Percentiles rank a stretch among this genome's conserved stretches.
phyloP scores from a whole-genome alignment of 495 filamentous ascomycete genomes.

The Hypoxylon intermedium region DNA sequence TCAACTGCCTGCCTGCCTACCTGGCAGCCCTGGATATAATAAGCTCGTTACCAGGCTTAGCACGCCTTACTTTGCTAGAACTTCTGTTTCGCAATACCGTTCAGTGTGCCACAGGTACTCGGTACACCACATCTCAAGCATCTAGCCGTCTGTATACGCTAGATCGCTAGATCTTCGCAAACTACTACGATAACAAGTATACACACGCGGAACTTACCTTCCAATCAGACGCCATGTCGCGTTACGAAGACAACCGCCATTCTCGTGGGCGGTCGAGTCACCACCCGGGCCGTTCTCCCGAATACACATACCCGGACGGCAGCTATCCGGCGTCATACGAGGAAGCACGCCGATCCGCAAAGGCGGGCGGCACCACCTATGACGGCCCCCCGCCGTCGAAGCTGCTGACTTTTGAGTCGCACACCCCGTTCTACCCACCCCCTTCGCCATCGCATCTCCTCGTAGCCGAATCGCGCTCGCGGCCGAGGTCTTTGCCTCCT shows the following conservation, averaged over 20 bases:
- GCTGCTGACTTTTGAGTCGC: conserved; percentile 39
- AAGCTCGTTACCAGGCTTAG: conserved; percentile 5
- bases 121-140: conserved; percentile 3
- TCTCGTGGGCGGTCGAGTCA: conserved; percentile 26
- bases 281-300: conserved; percentile 18
- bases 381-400: conserved; percentile 20
- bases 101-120: conserved; percentile 3
- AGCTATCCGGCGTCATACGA: conserved; percentile 23
- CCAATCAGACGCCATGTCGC: conserved; percentile 35
- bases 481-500: conserved; percentile 36
- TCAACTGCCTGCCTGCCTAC: too few species aligned
- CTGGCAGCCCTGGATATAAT: conserved; percentile 13
- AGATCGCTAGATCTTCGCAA: neutral
- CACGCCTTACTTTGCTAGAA: neutral
- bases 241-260: conserved; percentile 34
- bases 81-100: conserved; percentile 15
- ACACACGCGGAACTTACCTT: conserved; percentile 6
- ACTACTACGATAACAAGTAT: conserved; percentile 4
- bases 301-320: conserved; percentile 25
- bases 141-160: conserved; percentile 2
- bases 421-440: conserved; percentile 16
- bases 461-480: conserved; percentile 22
- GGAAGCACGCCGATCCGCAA: conserved; percentile 21
- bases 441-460: conserved; percentile 18
- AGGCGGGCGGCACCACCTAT: conserved; percentile 12